A percentile compares a stretch with the other conserved stretches of the same genome.
These are phyloP conservation scores for Hippophae rhamnoides DNA, from an alignment of 306 rosid species.

Conservation along the genomic window DNA sequence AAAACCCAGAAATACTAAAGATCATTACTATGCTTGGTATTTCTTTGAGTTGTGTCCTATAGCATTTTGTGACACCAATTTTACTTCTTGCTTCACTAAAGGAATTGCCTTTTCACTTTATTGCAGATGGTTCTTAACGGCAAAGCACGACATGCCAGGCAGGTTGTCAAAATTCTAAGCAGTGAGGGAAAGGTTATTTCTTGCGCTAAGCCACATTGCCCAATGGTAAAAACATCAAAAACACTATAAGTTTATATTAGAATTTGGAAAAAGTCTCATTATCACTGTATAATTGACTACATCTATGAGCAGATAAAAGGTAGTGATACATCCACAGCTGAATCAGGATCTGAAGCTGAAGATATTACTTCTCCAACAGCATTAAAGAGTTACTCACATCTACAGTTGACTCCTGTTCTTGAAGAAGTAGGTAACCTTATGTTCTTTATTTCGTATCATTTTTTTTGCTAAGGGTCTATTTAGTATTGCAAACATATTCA, in stretches of 20 bases:
- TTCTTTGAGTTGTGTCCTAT: constrained; percentile 5
- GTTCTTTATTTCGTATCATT: neutral
- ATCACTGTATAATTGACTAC: neutral
- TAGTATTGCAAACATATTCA: neutral
- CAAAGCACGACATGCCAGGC: constrained; percentile 69
- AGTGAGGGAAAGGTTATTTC: constrained; percentile 90
- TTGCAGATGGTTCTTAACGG: constrained; percentile 80
- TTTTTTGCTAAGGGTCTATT: no score
- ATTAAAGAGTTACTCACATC: constrained; percentile 62
- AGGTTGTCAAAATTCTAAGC: constrained; percentile 74
- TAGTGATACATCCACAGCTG: constrained; percentile 97
- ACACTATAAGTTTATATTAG: neutral
- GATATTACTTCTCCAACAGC: constrained; percentile 83
- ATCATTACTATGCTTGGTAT: constrained; percentile 23
- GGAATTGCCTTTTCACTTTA: constrained; percentile 18
- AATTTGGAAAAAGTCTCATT: neutral
- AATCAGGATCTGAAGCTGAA: constrained; percentile 98
- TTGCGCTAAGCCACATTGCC: constrained; percentile 72
- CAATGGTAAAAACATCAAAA: constrained; percentile 41
- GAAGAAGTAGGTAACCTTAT: constrained; percentile 77
- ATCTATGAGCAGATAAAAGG: constrained; percentile 55
- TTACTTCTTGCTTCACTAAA: constrained; percentile 6
- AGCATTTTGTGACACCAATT: constrained; percentile 6
- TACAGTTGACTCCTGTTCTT: constrained; percentile 92
- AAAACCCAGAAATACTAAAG: constrained; percentile 83